Conservation (phyloP, 2,329 filamentous ascomycete genomes). For the Aspergillus nomiae region DNA sequence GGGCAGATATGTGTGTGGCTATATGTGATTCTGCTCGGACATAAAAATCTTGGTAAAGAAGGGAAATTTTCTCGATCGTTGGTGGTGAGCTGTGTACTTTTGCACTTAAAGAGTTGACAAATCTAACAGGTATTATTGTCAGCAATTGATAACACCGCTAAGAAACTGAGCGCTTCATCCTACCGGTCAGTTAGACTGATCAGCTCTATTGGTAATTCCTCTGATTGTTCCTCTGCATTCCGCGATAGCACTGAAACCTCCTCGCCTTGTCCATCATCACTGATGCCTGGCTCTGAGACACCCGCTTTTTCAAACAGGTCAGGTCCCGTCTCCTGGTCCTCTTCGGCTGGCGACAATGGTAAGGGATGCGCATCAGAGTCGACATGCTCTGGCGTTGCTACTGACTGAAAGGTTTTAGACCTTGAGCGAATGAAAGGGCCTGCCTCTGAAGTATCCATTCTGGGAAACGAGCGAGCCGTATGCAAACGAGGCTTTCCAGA, state of each 20-base stretch:
- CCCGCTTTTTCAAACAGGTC: conserved; percentile 50
- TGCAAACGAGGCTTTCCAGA: conserved; percentile 28
- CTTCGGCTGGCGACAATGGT: conserved; percentile 22
- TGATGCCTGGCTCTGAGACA: conserved; percentile 34
- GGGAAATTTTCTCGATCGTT: conserved; percentile 76
- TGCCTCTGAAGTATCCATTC: conserved; percentile 32
- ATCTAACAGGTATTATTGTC: conserved; percentile 55
- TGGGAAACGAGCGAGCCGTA: conserved; percentile 33
- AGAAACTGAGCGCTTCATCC: conserved; percentile 12
- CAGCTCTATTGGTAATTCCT: conserved; percentile 92
- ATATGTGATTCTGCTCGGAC: conserved; percentile 77
- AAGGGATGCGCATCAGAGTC: conserved; percentile 28
- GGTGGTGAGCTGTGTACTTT: conserved; percentile 85
- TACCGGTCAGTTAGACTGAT: conserved; percentile 87
- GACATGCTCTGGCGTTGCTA: conserved; percentile 25
- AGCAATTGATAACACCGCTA: conserved; percentile 1
- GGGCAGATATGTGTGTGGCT: conserved; percentile 78
- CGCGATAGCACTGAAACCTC: conserved; percentile 38
- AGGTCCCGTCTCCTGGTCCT: conserved; percentile 27
- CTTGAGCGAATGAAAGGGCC: conserved; percentile 27
- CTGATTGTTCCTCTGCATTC: conserved; percentile 66
- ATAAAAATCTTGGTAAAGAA: conserved; percentile 96
- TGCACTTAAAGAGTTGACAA: conserved; percentile 84
- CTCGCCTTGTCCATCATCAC: conserved; percentile 33
- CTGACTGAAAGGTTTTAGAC: conserved; percentile 29